Evolutionary conservation across 768 basidiomycete genomes (phyloP).

Genomic region (Calocera cornea): DNA sequence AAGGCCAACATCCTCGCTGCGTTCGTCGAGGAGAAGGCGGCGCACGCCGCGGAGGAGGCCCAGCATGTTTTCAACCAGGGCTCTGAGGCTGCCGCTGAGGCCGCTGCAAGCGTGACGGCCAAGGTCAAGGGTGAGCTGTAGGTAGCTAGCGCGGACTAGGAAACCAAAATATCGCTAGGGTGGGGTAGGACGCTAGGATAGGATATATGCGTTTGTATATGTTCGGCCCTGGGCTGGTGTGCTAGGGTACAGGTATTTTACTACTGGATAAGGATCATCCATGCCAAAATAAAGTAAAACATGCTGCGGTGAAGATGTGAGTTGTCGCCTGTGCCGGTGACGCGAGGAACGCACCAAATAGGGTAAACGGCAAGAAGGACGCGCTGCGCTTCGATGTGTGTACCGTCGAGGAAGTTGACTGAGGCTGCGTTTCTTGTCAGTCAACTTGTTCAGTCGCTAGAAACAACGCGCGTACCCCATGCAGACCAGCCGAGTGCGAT

Average conservation of each 20-base stretch:
- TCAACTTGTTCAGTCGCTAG: background rate
- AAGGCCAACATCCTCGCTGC: conserved; percentile 75
- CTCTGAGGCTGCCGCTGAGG: conserved; percentile 5
- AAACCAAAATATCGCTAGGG: too few species aligned
- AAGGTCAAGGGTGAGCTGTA: conserved; percentile 13
- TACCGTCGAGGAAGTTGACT: conserved; percentile 90
- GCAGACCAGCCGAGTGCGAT: conserved; percentile 91
- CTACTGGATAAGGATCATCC: conserved; percentile 92
- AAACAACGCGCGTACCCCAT: conserved; percentile 56
- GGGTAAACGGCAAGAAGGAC: conserved; percentile 92
- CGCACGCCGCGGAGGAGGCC: conserved; percentile 17
- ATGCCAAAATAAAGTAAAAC: conserved; percentile 87
- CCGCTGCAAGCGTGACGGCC: conserved; percentile 5
- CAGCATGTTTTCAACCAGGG: conserved; percentile 15
- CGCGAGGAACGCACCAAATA: conserved; percentile 50
- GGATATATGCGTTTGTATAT: background rate
- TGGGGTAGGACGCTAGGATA: background rate
- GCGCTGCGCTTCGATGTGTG: conserved; percentile 80
- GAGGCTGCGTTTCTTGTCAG: conserved; percentile 41
- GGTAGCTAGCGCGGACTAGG: background rate
- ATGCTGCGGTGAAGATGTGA: conserved; percentile 33
- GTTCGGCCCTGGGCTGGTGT: too few species aligned
- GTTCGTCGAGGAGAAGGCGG: conserved; percentile 32
- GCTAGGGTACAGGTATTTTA: too few species aligned
- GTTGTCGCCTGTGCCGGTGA: conserved; percentile 3